phyloP scores from a whole-genome alignment of 164 flowering plant species.

The Vitis rupestris region DNA sequence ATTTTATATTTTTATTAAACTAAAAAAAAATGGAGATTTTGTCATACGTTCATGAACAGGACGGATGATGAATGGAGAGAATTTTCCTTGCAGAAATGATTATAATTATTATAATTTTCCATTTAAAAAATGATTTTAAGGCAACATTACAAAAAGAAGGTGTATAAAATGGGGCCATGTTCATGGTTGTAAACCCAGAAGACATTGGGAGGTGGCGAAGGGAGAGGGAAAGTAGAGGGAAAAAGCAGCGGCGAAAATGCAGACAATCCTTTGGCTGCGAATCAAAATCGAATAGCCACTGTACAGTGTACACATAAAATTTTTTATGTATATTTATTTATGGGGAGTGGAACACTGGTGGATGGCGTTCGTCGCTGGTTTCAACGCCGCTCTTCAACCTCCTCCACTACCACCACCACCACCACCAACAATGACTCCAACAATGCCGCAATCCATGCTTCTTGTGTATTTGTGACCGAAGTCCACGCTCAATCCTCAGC shows the following conservation, averaged over 20 bases:
- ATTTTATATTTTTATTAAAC: too few species aligned
- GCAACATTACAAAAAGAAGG: too few species aligned
- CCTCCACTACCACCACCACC: not conserved
- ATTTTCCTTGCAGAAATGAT: too few species aligned
- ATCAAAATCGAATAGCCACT: not conserved
- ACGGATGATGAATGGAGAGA: too few species aligned
- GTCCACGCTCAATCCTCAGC: conserved; percentile 11
- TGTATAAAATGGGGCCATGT: too few species aligned
- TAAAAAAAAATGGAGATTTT: too few species aligned
- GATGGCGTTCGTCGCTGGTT: conserved; percentile 68
- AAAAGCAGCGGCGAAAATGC: conserved; percentile 5
- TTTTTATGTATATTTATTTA: not conserved
- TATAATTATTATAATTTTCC: too few species aligned
- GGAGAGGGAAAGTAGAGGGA: not conserved
- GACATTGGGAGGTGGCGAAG: not conserved
- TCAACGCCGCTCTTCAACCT: conserved; percentile 30
- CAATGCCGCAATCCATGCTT: not conserved
- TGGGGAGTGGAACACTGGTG: conserved; percentile 50
- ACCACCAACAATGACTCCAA: not conserved
- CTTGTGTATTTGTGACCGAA: conserved; percentile 1
- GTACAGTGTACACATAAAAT: too few species aligned
- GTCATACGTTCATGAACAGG: too few species aligned
- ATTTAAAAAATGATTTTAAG: too few species aligned
- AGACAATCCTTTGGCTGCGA: conserved; percentile 19
- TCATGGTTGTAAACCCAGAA: not conserved